Percentiles rank a stretch among this genome's conserved stretches.
phyloP scores from a whole-genome alignment of 495 filamentous ascomycete species.

The Tirmania nivea region DNA sequence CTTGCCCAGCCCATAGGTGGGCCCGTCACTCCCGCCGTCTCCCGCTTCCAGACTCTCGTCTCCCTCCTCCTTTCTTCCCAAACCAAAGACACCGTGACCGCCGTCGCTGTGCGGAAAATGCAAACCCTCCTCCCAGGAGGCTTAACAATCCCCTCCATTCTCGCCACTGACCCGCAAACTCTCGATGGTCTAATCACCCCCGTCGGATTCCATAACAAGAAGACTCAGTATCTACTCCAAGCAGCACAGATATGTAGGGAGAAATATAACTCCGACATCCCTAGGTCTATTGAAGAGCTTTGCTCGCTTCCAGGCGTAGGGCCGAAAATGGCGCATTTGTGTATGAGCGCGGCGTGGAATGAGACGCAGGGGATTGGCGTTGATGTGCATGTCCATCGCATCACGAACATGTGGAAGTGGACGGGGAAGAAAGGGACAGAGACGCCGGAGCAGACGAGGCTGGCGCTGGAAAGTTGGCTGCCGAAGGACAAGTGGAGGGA shows the following conservation, averaged over 20 bases:
- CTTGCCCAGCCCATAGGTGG: constrained; percentile 30
- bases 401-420: constrained; percentile 95
- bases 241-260: constrained; percentile 53
- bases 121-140: constrained; percentile 48
- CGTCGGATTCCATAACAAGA: constrained; percentile 90
- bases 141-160: constrained; percentile 57
- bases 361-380: constrained; percentile 40
- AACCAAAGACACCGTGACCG: constrained; percentile 88
- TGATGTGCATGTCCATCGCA: constrained; percentile 57
- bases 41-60: constrained; percentile 75
- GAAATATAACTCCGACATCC: constrained; percentile 53
- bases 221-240: constrained; percentile 60
- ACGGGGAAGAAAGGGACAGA: constrained; percentile 32
- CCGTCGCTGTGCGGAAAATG: constrained; percentile 58
- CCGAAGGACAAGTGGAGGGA: constrained; percentile 79
- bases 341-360: constrained; percentile 46
- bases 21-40: constrained; percentile 25
- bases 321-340: constrained; percentile 93
- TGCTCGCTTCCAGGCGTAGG: constrained; percentile 75
- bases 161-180: constrained; percentile 41
- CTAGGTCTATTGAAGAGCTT: constrained; percentile 54
- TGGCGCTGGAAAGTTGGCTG: constrained; percentile 60
- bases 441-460: constrained; percentile 66
- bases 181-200: constrained; percentile 57
- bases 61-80: constrained; percentile 92